Evolutionary conservation across 768 basidiomycete species (phyloP), one percentile per base, ranked within the genome.

Genomic region (Rhodotorula graminis): DNA sequence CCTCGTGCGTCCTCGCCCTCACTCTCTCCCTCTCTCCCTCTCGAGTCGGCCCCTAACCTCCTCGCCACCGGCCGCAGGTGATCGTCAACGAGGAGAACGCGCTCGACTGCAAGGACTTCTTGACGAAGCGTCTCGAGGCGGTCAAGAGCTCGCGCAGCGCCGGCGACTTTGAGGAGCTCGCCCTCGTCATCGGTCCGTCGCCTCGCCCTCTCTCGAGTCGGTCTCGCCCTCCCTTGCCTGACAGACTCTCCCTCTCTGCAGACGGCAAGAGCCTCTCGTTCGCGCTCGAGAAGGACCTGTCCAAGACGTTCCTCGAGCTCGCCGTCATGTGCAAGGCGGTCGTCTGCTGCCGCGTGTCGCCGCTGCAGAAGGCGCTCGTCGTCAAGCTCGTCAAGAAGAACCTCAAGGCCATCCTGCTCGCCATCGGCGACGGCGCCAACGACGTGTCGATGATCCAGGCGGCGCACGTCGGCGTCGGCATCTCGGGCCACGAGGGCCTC

Each of bases 371-470:
- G 80, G 96, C 96, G 19, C 87, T 94, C 71, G 86, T 99, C 69
- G 95, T 98, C 65, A 87, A 84, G 68, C 87, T 99, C 47, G 92
- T 99, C 80, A 97, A 94, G 83, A 91, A 97, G 67, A 90, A 91
- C 47, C 82, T 97, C 33, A 88, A 88, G n/a, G 89, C 88, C 3
- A 93, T 98, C 89, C 95, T 93, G 8, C 85, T 99, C 52, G 96
- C 96, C 4, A 98, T 99, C 78, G 96, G 96, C 6, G 96, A 99
- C 79, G 96, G 96, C 64, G 96, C 96, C 52, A 98, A 99, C 81
- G 94, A 99, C 80, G 95, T 97, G 77, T 95, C 92, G 82, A 97
- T 98, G 95, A 98, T 97, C 68, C 95, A 97, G 83, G 93, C 95
- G 65, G 96, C 96, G 31, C 92, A 99, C 82, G 90, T 99, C 61